Percentiles rank a stretch among this genome's conserved stretches.
phyloP scores from a whole-genome alignment of 306 rosid genomes.

The Glycine latifolia region DNA sequence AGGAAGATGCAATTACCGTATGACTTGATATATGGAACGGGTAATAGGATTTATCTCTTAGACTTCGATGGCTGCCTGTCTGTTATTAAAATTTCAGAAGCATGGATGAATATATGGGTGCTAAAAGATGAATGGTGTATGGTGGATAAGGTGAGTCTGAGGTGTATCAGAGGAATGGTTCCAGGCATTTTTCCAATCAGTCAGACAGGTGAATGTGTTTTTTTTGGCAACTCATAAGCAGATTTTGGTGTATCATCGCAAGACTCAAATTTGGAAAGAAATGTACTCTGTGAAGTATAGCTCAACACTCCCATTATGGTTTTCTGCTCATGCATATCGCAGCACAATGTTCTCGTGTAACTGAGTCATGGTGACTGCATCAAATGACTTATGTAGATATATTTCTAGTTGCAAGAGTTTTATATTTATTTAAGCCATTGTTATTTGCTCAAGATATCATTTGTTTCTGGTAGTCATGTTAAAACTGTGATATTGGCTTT shows the following conservation, averaged over 20 bases:
- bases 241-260: conserved; percentile 76
- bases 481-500: conserved; percentile 31
- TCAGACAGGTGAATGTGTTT: conserved; percentile 65
- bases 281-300: conserved; percentile 81
- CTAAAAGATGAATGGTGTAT: conserved; percentile 73
- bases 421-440: conserved; percentile 22
- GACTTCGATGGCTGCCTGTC: conserved; percentile 75
- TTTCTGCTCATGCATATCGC: conserved; percentile 77
- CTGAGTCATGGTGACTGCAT: conserved; percentile 44
- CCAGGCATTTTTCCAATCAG: conserved; percentile 83
- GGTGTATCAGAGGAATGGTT: conserved; percentile 86
- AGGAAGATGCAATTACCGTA: conserved; percentile 72
- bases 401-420: conserved; percentile 45
- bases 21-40: conserved; percentile 54
- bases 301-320: conserved; percentile 79
- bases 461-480: conserved; percentile 5
- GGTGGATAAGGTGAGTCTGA: conserved; percentile 80
- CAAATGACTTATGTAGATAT: conserved; percentile 51
- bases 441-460: conserved; percentile 31
- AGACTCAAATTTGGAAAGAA: conserved; percentile 79
- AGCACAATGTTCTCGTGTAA: conserved; percentile 67
- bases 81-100: conserved; percentile 77
- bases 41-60: conserved; percentile 73
- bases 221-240: conserved; percentile 84
- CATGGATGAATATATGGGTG: conserved; percentile 86